Evolutionary conservation across 2,329 filamentous ascomycete genomes (phyloP), one percentile per base, ranked within the genome.

Genomic region (Pseudogymnoascus sp.): DNA sequence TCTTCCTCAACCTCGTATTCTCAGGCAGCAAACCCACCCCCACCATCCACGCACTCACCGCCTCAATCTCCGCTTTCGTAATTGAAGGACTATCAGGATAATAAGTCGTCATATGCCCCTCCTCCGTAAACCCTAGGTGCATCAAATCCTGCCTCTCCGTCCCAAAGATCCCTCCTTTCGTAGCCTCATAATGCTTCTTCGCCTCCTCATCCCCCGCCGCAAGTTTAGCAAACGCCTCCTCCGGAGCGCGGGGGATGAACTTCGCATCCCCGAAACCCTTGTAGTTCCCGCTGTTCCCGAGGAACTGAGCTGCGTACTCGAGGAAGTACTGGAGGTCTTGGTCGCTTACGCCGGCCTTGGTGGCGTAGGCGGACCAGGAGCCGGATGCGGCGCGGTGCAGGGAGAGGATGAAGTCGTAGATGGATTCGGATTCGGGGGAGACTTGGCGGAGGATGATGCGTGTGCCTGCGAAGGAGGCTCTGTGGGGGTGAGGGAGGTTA

Each of bases 201-300:
- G 88, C 85, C 62, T 88, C 84, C 2, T 84, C 77, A 0, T 77
- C 78, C 14, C 81, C 81, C 14, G 83, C 81, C 51, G 88, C 87
- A 36, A 93, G 79, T 66, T 87, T 83, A 61, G 84, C 81, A 65
- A 93, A 82, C 4, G 81, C 83, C 65, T 84, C 82, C 69, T 86
- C 82, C 6, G 82, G 79, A 71, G 89, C 85, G 69, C 90, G 82
- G 1, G 90, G 90, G 64, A 95, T 83, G 73, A 95, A 93, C 74
- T 95, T 95, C 71, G 88, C 85, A 76, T 95, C 90, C 48, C 91
- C 91, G 71, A 93, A 93, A 69, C 89, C 89, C 79, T 93, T 93
- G 79, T 93, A 95, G 76, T 95, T 95, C 67, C 91, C 73, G 67
- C 82, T 82, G 73, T 93, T 95, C 51, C 89, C 89, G 2, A 95